phyloP scores from a whole-genome alignment of 768 basidiomycete genomes.

The Trametes cubensis region DNA sequence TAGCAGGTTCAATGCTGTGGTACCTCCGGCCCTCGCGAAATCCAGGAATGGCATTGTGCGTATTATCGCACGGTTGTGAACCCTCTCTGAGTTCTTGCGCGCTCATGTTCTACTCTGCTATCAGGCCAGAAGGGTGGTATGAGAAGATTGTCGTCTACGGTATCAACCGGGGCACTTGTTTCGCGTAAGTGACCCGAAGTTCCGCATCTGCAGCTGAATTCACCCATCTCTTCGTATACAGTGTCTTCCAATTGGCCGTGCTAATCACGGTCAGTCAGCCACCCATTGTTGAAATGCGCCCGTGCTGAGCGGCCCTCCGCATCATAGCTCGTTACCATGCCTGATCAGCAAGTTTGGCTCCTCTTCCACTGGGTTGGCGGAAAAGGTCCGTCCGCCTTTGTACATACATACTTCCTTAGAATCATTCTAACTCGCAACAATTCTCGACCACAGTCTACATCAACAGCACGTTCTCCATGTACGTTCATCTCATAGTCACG shows the following conservation, averaged over 20 bases:
- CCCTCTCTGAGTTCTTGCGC: background rate
- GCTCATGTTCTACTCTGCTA: too few species aligned
- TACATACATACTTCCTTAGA: background rate
- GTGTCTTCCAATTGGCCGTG: slow-evolving; percentile 9
- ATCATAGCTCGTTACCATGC: slow-evolving; percentile 20
- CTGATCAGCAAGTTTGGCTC: slow-evolving; percentile 25
- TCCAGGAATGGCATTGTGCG: slow-evolving; percentile 27
- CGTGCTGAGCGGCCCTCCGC: background rate
- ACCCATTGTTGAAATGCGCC: background rate
- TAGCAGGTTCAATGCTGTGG: slow-evolving; percentile 23
- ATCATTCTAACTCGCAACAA: background rate
- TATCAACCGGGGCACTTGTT: slow-evolving; percentile 28
- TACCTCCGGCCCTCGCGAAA: slow-evolving; percentile 20
- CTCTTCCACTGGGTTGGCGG: slow-evolving; percentile 26
- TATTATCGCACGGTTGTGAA: background rate
- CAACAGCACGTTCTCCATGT: slow-evolving; percentile 29
- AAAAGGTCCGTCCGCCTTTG: slow-evolving; percentile 17
- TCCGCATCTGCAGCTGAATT: background rate
- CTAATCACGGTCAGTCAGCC: slow-evolving; percentile 5
- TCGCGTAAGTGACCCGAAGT: slow-evolving; percentile 23
- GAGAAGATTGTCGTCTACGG: slow-evolving; percentile 23
- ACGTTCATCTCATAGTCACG: background rate
- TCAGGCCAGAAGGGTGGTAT: slow-evolving; percentile 19
- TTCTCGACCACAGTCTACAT: slow-evolving; percentile 20
- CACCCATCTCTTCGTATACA: background rate